phyloP scores from a whole-genome alignment of 371 early-diverging fungal genomes.

The Dinochytrium kinnereticum region DNA sequence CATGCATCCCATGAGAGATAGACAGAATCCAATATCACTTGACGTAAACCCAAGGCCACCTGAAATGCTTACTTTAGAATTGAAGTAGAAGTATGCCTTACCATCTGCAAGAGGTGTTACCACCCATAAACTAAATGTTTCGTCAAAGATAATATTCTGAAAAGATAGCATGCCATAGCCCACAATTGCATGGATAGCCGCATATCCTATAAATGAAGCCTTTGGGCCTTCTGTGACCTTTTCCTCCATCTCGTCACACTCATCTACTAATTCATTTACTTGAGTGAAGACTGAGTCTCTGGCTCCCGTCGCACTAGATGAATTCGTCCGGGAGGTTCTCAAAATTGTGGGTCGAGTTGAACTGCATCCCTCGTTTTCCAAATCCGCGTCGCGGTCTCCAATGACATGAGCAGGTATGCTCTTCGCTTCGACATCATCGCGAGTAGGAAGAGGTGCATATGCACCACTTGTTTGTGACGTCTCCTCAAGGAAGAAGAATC shows the following conservation, averaged over 20 bases:
- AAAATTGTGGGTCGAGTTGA: not conserved
- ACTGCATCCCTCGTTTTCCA: not conserved
- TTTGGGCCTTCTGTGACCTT: not conserved
- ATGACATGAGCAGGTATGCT: not conserved
- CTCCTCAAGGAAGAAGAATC: conserved; percentile 76
- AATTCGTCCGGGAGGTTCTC: no score
- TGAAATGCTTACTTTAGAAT: not conserved
- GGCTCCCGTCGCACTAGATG: not conserved
- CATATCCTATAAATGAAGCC: not conserved
- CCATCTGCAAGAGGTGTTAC: conserved; percentile 61
- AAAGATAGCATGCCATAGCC: conserved; percentile 59
- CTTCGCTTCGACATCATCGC: conserved; percentile 6
- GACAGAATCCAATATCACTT: conserved; percentile 62
- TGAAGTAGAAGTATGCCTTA: conserved; percentile 51
- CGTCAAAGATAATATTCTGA: conserved; percentile 77
- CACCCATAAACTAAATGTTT: conserved; percentile 70
- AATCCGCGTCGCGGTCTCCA: not conserved
- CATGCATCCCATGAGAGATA: conserved; percentile 61
- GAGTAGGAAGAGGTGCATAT: conserved; percentile 16
- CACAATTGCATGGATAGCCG: conserved; percentile 22
- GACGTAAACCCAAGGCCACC: conserved; percentile 49
- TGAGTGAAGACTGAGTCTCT: conserved; percentile 14
- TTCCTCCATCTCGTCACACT: not conserved
- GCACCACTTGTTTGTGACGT: conserved; percentile 48
- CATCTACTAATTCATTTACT: not conserved